A percentile compares a stretch with the other conserved stretches of the same genome.
These are phyloP conservation scores for Perilla frutescens DNA, from an alignment of 257 asterid species.

Conservation along the genomic window DNA sequence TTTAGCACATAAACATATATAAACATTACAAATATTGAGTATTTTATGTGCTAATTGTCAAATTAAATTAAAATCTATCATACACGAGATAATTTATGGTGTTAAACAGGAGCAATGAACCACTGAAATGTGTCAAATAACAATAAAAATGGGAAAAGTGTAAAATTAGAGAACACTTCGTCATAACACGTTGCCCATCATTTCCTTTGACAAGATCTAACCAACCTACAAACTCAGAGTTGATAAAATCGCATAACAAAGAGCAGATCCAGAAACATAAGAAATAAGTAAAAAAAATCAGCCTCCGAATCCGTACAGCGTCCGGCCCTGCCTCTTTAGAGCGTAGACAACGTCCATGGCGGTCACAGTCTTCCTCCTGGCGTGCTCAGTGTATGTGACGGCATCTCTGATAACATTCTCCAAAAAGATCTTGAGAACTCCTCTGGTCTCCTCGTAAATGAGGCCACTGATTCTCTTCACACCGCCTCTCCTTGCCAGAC, in stretches of 20 bases:
- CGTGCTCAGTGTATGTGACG: slow-evolving; percentile 55
- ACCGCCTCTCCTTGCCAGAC: slow-evolving; percentile 60
- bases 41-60: no score
- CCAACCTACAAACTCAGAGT: neutral
- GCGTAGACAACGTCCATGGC: slow-evolving; percentile 61
- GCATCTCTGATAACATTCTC: slow-evolving; percentile 53
- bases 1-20: no score
- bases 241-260: neutral
- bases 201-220: neutral
- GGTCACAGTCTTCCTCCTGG: slow-evolving; percentile 53
- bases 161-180: neutral
- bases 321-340: slow-evolving; percentile 56
- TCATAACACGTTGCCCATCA: neutral
- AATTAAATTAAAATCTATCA: no score
- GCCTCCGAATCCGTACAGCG: slow-evolving; percentile 52
- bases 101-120: no score
- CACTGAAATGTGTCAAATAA: neutral
- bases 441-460: slow-evolving; percentile 58
- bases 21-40: no score
- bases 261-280: slow-evolving; percentile 20
- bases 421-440: slow-evolving; percentile 54
- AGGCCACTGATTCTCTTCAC: slow-evolving; percentile 56
- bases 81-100: no score
- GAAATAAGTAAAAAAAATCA: slow-evolving; percentile 24
- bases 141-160: neutral